These are phyloP conservation scores for Penicillium cinerascens DNA, from an alignment of 495 filamentous ascomycete genomes.

Conservation along the genomic window DNA sequence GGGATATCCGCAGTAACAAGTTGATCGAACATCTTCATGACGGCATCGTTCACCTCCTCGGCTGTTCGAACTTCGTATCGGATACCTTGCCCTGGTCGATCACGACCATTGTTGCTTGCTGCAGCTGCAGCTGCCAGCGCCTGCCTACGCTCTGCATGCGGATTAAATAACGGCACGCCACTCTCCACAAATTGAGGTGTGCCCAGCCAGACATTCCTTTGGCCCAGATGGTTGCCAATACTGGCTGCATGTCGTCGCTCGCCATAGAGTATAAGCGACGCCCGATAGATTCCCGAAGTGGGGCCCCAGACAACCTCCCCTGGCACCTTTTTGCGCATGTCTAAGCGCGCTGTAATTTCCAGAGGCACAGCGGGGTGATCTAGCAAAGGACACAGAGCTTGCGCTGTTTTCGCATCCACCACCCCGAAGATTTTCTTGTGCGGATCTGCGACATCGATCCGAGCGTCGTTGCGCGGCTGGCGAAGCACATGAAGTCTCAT, in stretches of 20 bases:
- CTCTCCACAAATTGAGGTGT: slow-evolving; percentile 60
- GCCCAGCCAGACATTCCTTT: slow-evolving; percentile 61
- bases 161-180: slow-evolving; percentile 65
- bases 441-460: slow-evolving; percentile 68
- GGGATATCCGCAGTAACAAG: slow-evolving; percentile 73
- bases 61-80: slow-evolving; percentile 60
- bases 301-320: slow-evolving; percentile 56
- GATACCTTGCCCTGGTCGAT: slow-evolving; percentile 21
- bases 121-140: slow-evolving; percentile 26
- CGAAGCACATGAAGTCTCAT: slow-evolving; percentile 68
- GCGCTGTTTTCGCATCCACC: slow-evolving; percentile 66
- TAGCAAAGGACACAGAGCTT: slow-evolving; percentile 65
- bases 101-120: slow-evolving; percentile 15
- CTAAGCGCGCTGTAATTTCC: slow-evolving; percentile 63
- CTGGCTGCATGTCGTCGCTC: slow-evolving; percentile 58
- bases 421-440: slow-evolving; percentile 66
- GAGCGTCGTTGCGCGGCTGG: slow-evolving; percentile 43
- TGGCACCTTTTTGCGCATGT: slow-evolving; percentile 52
- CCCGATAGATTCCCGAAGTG: slow-evolving; percentile 48
- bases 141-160: slow-evolving; percentile 52
- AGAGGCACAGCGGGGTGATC: slow-evolving; percentile 58
- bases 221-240: slow-evolving; percentile 64
- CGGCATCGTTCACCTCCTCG: slow-evolving; percentile 81
- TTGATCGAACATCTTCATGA: slow-evolving; percentile 82
- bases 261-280: slow-evolving; percentile 77